Evolutionary conservation across 1,139 yeast genomes (phyloP), one percentile per base, ranked within the genome.

Genomic region (Groenewaldozyma auringiensis): DNA sequence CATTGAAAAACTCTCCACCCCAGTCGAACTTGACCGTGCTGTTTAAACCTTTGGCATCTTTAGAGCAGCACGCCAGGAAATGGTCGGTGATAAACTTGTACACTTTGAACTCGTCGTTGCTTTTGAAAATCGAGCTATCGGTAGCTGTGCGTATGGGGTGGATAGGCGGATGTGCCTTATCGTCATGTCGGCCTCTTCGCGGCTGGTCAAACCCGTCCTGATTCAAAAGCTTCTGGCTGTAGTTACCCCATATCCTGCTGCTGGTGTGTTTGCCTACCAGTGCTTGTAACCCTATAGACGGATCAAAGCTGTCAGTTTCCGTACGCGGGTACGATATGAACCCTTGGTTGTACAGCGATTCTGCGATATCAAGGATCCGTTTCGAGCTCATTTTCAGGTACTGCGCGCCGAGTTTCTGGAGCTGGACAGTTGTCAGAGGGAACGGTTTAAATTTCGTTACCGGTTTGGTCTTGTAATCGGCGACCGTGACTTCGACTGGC

Each of bases 91-190:
- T 81, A 58, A 85, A 88, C 59, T 87, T 95, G 62, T 89, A 92
- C 0, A 94, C 92, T 51, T 76, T 80, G 57, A 75, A 75, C 53
- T 85, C 85, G 16, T 56, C 60, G 41, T 74, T 76, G 1, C 70
- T 68, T 3, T 67, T 66, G 18, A 69, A 57, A 3, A 70, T 64
- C 3, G 62, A 47, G 16, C 63, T 63, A 31, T 69, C 62, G 1
- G 68, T 62, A 21, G 55, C 57, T 9, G 54, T 57, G 8, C 13
- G 4, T 13, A 92, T 82, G 0, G 99, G 99, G 61, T 94, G 97
- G 49, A 94, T 94, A 0, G 99, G 97, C 2, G 98, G 98, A 73
- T 94, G 99, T 18, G 98, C 97, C 59, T 87, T 82, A 67, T 94
- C 99, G 59, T 89, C 87, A 57, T 85, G 82, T 18, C 70, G 72